Evolutionary conservation across 768 basidiomycete species (phyloP).

Genomic region (Pleurotus eryngii): DNA sequence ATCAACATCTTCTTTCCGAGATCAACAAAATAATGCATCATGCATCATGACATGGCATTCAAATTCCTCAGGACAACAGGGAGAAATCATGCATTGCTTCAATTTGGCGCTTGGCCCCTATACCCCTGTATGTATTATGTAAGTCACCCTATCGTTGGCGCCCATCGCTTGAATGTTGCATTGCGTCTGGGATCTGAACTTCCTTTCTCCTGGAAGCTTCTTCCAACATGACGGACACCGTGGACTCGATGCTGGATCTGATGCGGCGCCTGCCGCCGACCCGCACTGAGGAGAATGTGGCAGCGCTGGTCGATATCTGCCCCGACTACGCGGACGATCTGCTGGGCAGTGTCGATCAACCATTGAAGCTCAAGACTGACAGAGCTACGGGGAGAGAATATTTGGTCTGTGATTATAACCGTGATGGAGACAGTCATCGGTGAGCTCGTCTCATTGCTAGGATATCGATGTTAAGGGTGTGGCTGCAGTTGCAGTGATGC

Average conservation of each 20-base stretch:
- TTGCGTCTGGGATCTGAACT: neutral
- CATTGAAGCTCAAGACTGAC: slow-evolving; percentile 80
- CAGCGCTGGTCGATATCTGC: slow-evolving; percentile 73
- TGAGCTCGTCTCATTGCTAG: slow-evolving; percentile 29
- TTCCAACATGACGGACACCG: slow-evolving; percentile 62
- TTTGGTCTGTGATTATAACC: slow-evolving; percentile 91
- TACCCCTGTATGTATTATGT: too few relatives aligned
- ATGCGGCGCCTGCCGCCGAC: slow-evolving; percentile 95
- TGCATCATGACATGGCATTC: too few relatives aligned
- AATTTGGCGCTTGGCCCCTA: too few relatives aligned
- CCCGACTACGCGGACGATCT: slow-evolving; percentile 97
- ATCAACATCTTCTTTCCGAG: too few relatives aligned
- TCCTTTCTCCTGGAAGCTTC: neutral
- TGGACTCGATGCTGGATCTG: slow-evolving; percentile 93
- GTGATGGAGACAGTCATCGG: slow-evolving; percentile 90
- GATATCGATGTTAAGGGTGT: too few relatives aligned
- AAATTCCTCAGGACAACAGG: too few relatives aligned
- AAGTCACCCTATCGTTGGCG: too few relatives aligned
- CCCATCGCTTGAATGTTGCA: too few relatives aligned
- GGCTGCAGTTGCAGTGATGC: too few relatives aligned
- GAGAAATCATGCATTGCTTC: too few relatives aligned
- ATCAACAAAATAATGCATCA: too few relatives aligned
- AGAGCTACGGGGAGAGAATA: slow-evolving; percentile 82
- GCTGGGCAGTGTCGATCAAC: slow-evolving; percentile 92
- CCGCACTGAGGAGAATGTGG: slow-evolving; percentile 82